Percentiles rank a stretch among this genome's conserved stretches.
Conservation (phyloP, 2,329 filamentous ascomycete species). For the Cadophora luteo-olivacea region DNA sequence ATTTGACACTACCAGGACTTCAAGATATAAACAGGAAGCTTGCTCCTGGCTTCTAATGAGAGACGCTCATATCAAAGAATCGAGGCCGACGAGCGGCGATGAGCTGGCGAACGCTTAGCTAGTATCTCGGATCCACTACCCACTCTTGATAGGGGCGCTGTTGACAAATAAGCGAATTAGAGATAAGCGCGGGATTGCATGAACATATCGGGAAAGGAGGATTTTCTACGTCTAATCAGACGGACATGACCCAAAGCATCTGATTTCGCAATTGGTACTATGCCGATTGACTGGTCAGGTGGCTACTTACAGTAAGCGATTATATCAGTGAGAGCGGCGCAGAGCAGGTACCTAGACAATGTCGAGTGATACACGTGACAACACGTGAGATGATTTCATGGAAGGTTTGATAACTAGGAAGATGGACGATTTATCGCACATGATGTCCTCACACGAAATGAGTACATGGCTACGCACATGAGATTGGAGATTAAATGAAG, state of each 20-base stretch:
- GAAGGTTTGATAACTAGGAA: too few relatives aligned
- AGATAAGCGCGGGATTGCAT: constrained; percentile 17
- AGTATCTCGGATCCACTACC: constrained; percentile 5
- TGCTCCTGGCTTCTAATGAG: not conserved
- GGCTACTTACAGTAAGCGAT: not conserved
- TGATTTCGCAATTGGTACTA: not conserved
- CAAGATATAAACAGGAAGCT: not conserved
- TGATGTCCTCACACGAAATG: too few relatives aligned
- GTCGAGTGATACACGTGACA: not conserved
- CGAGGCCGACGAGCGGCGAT: constrained; percentile 9
- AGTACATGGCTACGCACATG: too few relatives aligned
- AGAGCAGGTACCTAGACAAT: not conserved
- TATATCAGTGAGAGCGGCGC: not conserved
- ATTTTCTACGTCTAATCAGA: not conserved
- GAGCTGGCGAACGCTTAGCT: not conserved
- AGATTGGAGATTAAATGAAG: not conserved
- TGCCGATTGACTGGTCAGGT: not conserved
- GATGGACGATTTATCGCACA: too few relatives aligned
- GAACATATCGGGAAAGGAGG: not conserved
- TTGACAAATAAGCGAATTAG: constrained; percentile 10
- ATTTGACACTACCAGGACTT: not conserved
- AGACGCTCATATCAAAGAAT: constrained; percentile 6
- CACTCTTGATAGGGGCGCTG: constrained; percentile 13
- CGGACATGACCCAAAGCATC: not conserved
- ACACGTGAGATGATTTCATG: too few relatives aligned